Evolutionary conservation across 805 yeast genomes (phyloP).

Genomic region (Kodamaea jinghongensis): DNA sequence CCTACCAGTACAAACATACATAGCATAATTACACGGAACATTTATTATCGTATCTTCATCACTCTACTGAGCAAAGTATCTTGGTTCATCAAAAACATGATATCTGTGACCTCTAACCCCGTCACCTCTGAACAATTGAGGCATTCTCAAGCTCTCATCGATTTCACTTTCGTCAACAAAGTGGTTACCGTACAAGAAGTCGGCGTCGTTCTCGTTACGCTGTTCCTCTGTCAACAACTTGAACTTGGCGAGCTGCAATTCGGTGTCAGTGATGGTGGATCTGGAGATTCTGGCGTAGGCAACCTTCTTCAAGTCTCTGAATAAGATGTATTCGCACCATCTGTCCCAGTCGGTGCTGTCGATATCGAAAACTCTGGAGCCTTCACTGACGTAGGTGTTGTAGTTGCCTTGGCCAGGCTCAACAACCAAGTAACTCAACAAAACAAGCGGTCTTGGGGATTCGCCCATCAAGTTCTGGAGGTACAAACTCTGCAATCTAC

Average conservation of each 20-base stretch:
- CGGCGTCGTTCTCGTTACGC: constrained; percentile 27
- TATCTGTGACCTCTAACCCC: constrained; percentile 92
- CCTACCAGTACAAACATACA: too few species aligned
- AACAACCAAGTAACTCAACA: constrained; percentile 88
- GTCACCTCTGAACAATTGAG: constrained; percentile 74
- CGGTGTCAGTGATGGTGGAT: constrained; percentile 94
- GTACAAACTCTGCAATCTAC: constrained; percentile 78
- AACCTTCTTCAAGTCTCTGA: constrained; percentile 78
- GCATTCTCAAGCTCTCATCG: constrained; percentile 68
- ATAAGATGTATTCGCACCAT: constrained; percentile 97
- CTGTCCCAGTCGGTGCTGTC: constrained; percentile 94
- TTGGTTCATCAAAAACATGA: constrained; percentile 94
- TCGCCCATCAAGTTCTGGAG: constrained; percentile 79
- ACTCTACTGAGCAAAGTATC: constrained; percentile 55
- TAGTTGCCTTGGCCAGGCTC: constrained; percentile 86
- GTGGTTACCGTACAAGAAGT: constrained; percentile 52
- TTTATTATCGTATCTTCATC: neutral
- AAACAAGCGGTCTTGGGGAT: constrained; percentile 76
- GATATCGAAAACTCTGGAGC: constrained; percentile 87
- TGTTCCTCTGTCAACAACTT: constrained; percentile 47
- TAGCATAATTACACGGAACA: too few species aligned
- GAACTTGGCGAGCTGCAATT: constrained; percentile 92
- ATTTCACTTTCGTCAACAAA: constrained; percentile 57
- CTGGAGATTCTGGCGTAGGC: constrained; percentile 95
- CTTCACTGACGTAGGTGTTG: constrained; percentile 82